phyloP scores from a whole-genome alignment of 176 grass and related monocot genomes.

The Oryza rufipogon region DNA sequence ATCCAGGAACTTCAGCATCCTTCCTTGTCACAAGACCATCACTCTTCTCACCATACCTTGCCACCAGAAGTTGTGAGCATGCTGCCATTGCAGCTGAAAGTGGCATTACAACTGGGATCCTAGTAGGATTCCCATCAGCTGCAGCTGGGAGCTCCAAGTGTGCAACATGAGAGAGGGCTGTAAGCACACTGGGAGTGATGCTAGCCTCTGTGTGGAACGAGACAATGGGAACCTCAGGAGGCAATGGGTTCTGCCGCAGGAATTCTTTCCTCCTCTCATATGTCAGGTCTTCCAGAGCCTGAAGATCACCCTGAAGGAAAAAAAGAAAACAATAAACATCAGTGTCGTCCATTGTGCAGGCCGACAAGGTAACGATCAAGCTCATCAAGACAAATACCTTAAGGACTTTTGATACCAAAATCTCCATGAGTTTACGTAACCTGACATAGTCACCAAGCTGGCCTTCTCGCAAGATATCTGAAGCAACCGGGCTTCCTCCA shows the following conservation, averaged over 20 bases:
- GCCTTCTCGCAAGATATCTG: conserved; percentile 25
- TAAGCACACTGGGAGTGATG: conserved; percentile 58
- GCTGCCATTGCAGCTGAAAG: conserved; percentile 84
- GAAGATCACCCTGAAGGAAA: too few species aligned
- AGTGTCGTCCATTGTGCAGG: background rate
- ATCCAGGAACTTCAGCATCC: conserved; percentile 83
- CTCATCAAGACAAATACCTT: conserved; percentile 61
- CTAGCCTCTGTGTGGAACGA: too few species aligned
- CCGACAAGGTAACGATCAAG: background rate
- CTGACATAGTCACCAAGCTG: conserved; percentile 93
- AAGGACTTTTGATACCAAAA: conserved; percentile 82
- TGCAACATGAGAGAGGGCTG: conserved; percentile 80
- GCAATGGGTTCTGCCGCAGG: too few species aligned
- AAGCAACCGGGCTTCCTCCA: conserved; percentile 87
- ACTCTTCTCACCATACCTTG: conserved; percentile 85
- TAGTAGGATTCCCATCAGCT: conserved; percentile 51
- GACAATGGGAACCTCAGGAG: too few species aligned
- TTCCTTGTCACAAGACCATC: conserved; percentile 81
- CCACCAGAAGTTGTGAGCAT: conserved; percentile 74
- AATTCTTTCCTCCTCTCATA: too few species aligned
- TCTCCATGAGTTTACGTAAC: conserved; percentile 79
- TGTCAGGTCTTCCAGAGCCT: too few species aligned
- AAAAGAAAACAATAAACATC: too few species aligned
- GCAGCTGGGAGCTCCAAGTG: conserved; percentile 79
- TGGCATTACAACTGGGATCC: conserved; percentile 82